These are phyloP conservation scores for Ascoidea rubescens DNA, from an alignment of 805 yeast genomes.

Conservation along the genomic window DNA sequence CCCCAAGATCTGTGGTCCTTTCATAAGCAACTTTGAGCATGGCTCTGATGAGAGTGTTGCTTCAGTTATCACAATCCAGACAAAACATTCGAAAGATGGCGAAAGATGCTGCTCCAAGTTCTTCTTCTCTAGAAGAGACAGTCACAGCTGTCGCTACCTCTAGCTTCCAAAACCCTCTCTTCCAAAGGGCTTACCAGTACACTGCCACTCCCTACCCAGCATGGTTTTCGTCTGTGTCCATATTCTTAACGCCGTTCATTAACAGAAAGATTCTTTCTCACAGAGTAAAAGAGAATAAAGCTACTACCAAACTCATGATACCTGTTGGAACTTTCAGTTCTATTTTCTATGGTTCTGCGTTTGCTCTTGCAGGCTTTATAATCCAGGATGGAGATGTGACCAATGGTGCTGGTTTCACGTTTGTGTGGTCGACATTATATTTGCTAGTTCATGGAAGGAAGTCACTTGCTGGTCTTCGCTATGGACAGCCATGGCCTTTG, in stretches of 20 bases:
- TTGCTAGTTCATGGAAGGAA: conserved; percentile 56
- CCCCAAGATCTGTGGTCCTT: no score
- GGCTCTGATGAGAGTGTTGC: no score
- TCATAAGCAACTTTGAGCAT: no score
- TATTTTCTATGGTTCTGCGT: conserved; percentile 44
- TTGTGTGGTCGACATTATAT: conserved; percentile 74
- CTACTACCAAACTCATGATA: not conserved
- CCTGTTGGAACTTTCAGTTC: conserved; percentile 14
- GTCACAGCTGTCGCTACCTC: not conserved
- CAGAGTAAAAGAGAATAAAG: not conserved
- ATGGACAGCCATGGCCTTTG: conserved; percentile 51
- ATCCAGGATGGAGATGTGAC: conserved; percentile 61
- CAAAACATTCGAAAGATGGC: not conserved
- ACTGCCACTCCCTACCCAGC: conserved; percentile 35
- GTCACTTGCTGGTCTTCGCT: conserved; percentile 34
- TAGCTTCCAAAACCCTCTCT: not conserved
- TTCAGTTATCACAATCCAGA: no score
- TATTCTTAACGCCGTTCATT: conserved; percentile 24
- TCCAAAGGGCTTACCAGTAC: conserved; percentile 13
- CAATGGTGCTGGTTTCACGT: conserved; percentile 68
- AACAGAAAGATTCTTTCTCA: conserved; percentile 11
- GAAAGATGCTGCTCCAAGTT: not conserved
- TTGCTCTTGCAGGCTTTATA: conserved; percentile 60
- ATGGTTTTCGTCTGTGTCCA: conserved; percentile 22
- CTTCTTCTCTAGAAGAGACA: not conserved